Percentiles rank a stretch among this genome's conserved stretches.
phyloP scores from a whole-genome alignment of 352 stramenopile species.

The Aphanomyces astaci region DNA sequence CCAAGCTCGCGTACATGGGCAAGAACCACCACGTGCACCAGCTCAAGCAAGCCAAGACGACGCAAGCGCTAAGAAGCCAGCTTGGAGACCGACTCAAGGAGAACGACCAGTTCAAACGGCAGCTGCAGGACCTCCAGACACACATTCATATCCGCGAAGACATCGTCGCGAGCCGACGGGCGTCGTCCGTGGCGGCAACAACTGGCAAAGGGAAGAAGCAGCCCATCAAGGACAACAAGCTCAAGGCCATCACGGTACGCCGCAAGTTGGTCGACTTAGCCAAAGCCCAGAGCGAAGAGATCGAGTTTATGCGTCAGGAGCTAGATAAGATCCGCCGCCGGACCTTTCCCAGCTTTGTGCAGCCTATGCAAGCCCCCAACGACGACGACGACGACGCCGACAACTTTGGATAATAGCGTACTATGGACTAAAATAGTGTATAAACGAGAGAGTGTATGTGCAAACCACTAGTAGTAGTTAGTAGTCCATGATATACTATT shows the following conservation, averaged over 20 bases:
- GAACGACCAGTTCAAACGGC: constrained; percentile 69
- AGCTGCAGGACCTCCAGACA: constrained; percentile 66
- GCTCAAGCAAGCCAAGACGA: constrained; percentile 50
- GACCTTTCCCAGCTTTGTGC: constrained; percentile 88
- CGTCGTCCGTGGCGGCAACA: constrained; percentile 33
- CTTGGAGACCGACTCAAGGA: constrained; percentile 63
- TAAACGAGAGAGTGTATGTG: no score
- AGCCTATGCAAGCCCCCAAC: constrained; percentile 11
- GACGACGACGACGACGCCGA: constrained; percentile 18
- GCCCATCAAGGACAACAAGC: constrained; percentile 27
- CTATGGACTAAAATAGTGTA: no score
- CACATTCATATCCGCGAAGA: constrained; percentile 85
- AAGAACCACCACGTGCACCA: constrained; percentile 53
- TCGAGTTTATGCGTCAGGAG: constrained; percentile 82
- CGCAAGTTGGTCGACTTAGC: constrained; percentile 86
- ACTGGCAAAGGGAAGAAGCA: neutral
- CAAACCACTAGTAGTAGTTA: no score
- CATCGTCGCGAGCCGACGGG: constrained; percentile 71
- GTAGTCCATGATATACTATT: no score
- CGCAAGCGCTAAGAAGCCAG: constrained; percentile 46
- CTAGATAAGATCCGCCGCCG: constrained; percentile 85
- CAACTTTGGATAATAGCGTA: no score
- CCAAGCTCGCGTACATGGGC: constrained; percentile 57
- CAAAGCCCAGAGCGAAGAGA: constrained; percentile 84
- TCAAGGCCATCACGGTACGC: constrained; percentile 84